Evolutionary conservation across 2,329 filamentous ascomycete genomes (phyloP).

Genomic region (Lecanosticta acicola): DNA sequence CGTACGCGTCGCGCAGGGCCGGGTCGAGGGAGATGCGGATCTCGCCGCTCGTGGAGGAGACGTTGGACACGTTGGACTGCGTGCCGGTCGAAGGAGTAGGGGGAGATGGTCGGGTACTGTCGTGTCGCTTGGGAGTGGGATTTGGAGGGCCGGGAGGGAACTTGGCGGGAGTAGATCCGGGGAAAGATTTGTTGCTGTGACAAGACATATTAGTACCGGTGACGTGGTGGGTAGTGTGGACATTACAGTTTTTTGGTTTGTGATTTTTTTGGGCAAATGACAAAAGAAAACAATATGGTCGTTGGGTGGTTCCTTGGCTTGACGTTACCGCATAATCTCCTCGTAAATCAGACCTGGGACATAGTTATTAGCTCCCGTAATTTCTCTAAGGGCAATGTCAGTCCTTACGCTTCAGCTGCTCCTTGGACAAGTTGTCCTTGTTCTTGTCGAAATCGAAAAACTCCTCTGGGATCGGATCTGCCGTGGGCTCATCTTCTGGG

Average conservation of each 20-base stretch:
- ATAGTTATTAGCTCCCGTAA: neutral
- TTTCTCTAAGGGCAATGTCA: neutral
- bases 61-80: neutral
- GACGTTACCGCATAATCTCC: conserved; percentile 74
- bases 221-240: conserved; percentile 1
- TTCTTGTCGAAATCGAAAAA: conserved; percentile 99
- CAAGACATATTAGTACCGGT: conserved; percentile 16
- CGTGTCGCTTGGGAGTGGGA: neutral
- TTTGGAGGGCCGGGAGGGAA: neutral
- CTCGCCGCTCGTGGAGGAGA: conserved; percentile 5
- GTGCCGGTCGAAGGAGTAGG: neutral
- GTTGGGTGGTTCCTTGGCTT: conserved; percentile 12
- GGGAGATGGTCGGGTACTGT: conserved; percentile 1
- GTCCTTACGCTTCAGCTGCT: conserved; percentile 79
- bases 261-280: conserved; percentile 8
- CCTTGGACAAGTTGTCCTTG: conserved; percentile 97
- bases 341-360: conserved; percentile 78
- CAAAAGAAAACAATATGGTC: conserved; percentile 12
- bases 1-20: conserved; percentile 4
- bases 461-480: conserved; percentile 92
- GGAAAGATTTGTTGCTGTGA: conserved; percentile 14
- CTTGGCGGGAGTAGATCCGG: conserved; percentile 4
- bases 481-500: conserved; percentile 95
- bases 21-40: conserved; percentile 14
- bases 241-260: conserved; percentile 10